Conservation (phyloP, 2,329 filamentous ascomycete species). For the Colletotrichum sidae region DNA sequence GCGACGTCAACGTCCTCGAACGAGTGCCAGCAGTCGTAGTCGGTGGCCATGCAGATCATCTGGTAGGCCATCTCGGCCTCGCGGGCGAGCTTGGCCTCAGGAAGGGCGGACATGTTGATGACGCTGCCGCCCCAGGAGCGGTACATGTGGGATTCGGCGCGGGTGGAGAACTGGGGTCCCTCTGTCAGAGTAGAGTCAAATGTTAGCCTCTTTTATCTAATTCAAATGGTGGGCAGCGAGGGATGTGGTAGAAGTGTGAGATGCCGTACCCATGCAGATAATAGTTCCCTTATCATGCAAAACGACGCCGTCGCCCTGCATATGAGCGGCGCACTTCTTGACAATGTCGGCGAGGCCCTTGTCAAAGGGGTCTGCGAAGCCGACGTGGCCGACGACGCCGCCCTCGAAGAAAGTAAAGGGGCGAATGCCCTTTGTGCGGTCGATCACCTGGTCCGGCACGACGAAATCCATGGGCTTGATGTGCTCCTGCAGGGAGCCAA, state of each 20-base stretch:
- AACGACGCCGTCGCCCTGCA: constrained; percentile 86
- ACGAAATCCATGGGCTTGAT: constrained; percentile 98
- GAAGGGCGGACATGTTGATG: constrained; percentile 98
- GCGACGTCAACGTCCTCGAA: constrained; percentile 89
- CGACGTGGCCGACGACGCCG: constrained; percentile 92
- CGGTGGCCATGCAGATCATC: constrained; percentile 99
- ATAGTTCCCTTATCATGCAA: constrained; percentile 88
- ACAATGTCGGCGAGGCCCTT: constrained; percentile 80
- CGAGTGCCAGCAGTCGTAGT: constrained; percentile 98
- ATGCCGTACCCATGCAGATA: constrained; percentile 84
- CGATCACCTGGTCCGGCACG: constrained; percentile 94
- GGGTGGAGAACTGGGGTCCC: constrained; percentile 97
- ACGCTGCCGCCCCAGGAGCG: constrained; percentile 92
- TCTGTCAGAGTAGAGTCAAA: constrained; percentile 61
- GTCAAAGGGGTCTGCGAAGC: constrained; percentile 97
- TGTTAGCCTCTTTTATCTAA: no score
- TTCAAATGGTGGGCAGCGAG: no score
- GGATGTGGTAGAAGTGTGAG: no score
- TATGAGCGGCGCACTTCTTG: constrained; percentile 76
- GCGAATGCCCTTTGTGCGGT: constrained; percentile 93
- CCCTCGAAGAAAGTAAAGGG: constrained; percentile 97
- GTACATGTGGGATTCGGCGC: constrained; percentile 96
- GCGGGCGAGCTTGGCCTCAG: constrained; percentile 94
- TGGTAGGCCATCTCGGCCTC: constrained; percentile 98
- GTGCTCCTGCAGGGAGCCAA: constrained; percentile 90